phyloP scores from a whole-genome alignment of 306 rosid genomes.

The Fragaria nilgerrensis region DNA sequence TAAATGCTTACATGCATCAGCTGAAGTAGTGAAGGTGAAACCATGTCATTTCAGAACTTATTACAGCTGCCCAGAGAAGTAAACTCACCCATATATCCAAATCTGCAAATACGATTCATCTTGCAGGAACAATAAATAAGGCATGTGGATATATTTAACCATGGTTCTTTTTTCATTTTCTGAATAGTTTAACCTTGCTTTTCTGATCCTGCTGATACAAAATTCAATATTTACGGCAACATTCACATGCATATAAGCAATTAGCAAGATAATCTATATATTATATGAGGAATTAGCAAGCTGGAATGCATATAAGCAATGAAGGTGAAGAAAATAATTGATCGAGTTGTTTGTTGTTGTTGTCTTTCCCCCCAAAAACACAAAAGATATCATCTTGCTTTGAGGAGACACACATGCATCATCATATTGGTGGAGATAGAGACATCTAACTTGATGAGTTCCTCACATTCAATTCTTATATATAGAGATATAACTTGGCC shows the following conservation, averaged over 20 bases:
- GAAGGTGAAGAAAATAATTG: conserved; percentile 24
- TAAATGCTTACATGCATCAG: no score
- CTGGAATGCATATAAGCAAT: conserved; percentile 23
- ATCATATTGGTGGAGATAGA: conserved; percentile 36
- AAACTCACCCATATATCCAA: conserved; percentile 29
- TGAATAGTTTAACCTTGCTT: background rate
- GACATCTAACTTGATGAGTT: conserved; percentile 21
- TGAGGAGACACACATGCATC: conserved; percentile 27
- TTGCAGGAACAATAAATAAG: conserved; percentile 26
- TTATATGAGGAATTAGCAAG: background rate
- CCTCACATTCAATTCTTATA: conserved; percentile 9
- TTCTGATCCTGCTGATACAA: conserved; percentile 1
- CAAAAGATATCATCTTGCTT: conserved; percentile 26
- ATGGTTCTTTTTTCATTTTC: background rate
- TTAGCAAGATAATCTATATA: background rate
- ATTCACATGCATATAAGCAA: background rate
- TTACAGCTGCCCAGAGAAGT: conserved; percentile 25
- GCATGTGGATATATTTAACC: conserved; percentile 13
- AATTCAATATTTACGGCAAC: background rate
- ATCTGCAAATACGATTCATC: background rate
- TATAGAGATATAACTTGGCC: background rate
- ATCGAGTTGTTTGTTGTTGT: conserved; percentile 2
- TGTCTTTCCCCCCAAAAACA: conserved; percentile 28
- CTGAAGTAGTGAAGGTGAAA: background rate
- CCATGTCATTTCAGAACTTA: conserved; percentile 40